These are phyloP conservation scores for Penicillium riverlandense DNA, from an alignment of 495 filamentous ascomycete species.

Conservation along the genomic window DNA sequence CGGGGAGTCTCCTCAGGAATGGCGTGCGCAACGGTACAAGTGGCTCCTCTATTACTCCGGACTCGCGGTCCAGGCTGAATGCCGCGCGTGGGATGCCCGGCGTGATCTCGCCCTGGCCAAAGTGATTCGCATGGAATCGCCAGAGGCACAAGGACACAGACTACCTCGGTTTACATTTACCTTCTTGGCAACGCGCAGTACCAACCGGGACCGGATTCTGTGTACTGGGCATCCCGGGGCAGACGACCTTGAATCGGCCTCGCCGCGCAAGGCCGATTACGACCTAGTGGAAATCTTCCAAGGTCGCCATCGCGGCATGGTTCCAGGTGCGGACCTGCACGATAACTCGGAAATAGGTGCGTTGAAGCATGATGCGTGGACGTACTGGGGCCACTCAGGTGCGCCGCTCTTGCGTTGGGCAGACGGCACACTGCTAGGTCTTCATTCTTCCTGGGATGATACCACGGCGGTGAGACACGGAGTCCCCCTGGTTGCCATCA, in stretches of 20 bases:
- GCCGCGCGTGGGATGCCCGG: constrained; percentile 24
- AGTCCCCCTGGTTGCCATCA: constrained; percentile 27
- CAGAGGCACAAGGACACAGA: not conserved
- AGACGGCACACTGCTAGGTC: constrained; percentile 26
- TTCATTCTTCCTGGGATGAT: constrained; percentile 44
- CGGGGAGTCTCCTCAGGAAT: constrained; percentile 20
- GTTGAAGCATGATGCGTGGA: constrained; percentile 45
- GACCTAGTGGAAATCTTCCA: constrained; percentile 33
- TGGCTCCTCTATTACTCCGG: constrained; percentile 36
- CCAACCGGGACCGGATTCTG: constrained; percentile 9
- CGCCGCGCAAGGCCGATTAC: constrained; percentile 26
- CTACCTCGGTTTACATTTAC: no score
- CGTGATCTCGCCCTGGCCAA: constrained; percentile 35
- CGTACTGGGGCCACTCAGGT: constrained; percentile 48
- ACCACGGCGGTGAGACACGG: constrained; percentile 39
- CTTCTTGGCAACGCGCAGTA: no score
- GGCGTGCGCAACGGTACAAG: constrained; percentile 5
- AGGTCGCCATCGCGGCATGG: constrained; percentile 27
- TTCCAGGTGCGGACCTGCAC: constrained; percentile 24
- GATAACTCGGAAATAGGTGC: constrained; percentile 43
- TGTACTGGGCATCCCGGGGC: constrained; percentile 34
- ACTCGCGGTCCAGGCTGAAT: constrained; percentile 23
- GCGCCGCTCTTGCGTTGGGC: constrained; percentile 28
- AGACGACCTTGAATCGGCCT: constrained; percentile 35
- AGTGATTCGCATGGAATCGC: constrained; percentile 17